These are phyloP conservation scores for Termitomyces sp. DNA, from an alignment of 768 basidiomycete species.

Conservation along the genomic window DNA sequence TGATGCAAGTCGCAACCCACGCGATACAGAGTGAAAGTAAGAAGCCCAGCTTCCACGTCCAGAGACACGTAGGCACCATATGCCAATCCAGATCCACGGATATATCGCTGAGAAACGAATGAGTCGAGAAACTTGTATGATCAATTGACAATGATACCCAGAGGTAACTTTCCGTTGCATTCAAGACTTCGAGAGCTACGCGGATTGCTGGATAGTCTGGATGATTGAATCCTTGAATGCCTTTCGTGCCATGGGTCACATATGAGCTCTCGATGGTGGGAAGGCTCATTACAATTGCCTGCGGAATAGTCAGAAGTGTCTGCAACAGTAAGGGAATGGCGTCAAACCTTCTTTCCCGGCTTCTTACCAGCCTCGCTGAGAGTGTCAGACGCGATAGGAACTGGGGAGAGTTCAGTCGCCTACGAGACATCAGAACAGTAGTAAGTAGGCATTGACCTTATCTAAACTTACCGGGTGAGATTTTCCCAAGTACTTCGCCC, in stretches of 20 bases:
- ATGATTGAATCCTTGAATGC: constrained; percentile 75
- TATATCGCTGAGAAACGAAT: constrained; percentile 56
- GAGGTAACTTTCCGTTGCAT: constrained; percentile 90
- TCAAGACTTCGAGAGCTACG: constrained; percentile 82
- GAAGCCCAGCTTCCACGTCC: constrained; percentile 74
- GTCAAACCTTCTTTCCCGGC: constrained; percentile 61
- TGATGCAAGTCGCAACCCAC: constrained; percentile 34
- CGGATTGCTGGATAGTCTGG: constrained; percentile 81
- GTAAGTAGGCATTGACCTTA: neutral
- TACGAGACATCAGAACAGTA: constrained; percentile 18
- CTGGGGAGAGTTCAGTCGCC: constrained; percentile 54
- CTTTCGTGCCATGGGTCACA: constrained; percentile 71
- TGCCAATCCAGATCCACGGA: constrained; percentile 92
- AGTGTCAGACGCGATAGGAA: constrained; percentile 62
- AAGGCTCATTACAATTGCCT: constrained; percentile 85
- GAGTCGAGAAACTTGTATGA: constrained; percentile 7
- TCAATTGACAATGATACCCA: constrained; percentile 52
- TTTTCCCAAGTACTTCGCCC: constrained; percentile 64
- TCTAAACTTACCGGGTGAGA: constrained; percentile 47
- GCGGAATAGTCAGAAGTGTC: constrained; percentile 5
- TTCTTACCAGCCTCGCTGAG: constrained; percentile 72
- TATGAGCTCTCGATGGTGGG: constrained; percentile 95
- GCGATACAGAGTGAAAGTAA: constrained; percentile 75
- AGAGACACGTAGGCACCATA: constrained; percentile 80
- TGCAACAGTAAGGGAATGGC: neutral